Conservation (phyloP, 202 grass and related monocot genomes). For the Setaria italica region DNA sequence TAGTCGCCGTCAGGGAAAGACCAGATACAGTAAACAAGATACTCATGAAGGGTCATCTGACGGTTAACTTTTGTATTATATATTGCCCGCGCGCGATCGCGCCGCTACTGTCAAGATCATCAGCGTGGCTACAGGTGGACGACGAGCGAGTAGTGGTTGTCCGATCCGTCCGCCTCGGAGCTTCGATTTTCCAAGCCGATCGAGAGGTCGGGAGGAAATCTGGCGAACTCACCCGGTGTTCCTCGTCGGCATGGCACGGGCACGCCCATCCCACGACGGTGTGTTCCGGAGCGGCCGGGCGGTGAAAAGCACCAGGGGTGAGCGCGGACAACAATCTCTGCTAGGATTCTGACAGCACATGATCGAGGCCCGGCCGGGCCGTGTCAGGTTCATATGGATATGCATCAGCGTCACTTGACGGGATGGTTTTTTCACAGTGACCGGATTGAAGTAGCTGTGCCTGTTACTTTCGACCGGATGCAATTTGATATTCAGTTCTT, state of each 20-base stretch:
- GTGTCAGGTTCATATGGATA: background rate
- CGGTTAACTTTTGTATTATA: background rate
- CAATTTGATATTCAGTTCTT: no score
- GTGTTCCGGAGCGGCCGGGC: background rate
- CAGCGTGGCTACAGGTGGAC: background rate
- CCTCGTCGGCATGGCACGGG: background rate
- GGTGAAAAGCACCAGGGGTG: conserved; percentile 14
- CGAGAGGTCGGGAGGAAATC: no score
- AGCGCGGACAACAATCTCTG: background rate
- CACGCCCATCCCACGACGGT: conserved; percentile 9
- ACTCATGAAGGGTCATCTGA: background rate
- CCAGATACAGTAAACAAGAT: background rate
- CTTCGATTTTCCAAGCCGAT: background rate
- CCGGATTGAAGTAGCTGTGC: no score
- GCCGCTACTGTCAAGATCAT: background rate
- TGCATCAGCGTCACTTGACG: background rate
- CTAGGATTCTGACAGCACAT: background rate
- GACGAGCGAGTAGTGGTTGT: background rate
- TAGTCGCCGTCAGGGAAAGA: background rate
- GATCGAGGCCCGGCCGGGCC: background rate
- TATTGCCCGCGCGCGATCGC: background rate
- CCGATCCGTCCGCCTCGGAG: background rate
- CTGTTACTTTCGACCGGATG: no score
- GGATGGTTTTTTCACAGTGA: no score
- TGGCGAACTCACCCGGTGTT: background rate